Evolutionary conservation across 768 basidiomycete genomes (phyloP), one percentile per base, ranked within the genome.

Genomic region (Stropharia rugosoannulata): DNA sequence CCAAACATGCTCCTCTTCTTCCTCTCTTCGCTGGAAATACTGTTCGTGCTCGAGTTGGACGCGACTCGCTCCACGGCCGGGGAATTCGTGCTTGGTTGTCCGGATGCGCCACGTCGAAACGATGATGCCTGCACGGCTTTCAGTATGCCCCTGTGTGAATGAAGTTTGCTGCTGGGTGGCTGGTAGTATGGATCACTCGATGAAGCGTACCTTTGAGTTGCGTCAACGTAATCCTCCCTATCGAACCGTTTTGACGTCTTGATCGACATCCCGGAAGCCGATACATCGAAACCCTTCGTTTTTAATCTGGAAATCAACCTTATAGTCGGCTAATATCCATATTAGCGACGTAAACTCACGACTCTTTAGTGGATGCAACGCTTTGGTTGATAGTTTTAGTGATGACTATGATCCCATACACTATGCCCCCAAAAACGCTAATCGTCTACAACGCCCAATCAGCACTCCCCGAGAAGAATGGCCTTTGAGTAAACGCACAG

Each of bases 221-320:
- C 86, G 62, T 89, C 87, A 3, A 90, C 72, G 57, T 90, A 90
- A 40, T 80, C 77, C 51, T 86, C 82, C 39, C 84, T 74, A 57
- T 83, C 82, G 58, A 86, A 78, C 5, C 78, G 76, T 56, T 76
- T 80, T 18, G 75, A 66, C 1, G 87, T 90, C 70, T 87, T 88
- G 41, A 90, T 74, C 0, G 85, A 80, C 11, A 90, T 75, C 3
- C 89, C 89, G 3, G 73, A 71, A n/a, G 75, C 68, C 0, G 86
- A 83, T 44, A 90, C 68, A 29, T 81, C 69, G 47, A 84, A 70
- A 7, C 88, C 88, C 57, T 73, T 76, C 9, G 71, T 70, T 66
- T 85, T 82, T 46, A 90, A 70, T 44, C 85, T 87, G 50, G 12
- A 32, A 18, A 5, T 51, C 27, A 39, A 3, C 16, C 4, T 18